A percentile compares a stretch with the other conserved stretches of the same genome.
Conservation (phyloP, 768 basidiomycete genomes). For the Boletus barrowsii region DNA sequence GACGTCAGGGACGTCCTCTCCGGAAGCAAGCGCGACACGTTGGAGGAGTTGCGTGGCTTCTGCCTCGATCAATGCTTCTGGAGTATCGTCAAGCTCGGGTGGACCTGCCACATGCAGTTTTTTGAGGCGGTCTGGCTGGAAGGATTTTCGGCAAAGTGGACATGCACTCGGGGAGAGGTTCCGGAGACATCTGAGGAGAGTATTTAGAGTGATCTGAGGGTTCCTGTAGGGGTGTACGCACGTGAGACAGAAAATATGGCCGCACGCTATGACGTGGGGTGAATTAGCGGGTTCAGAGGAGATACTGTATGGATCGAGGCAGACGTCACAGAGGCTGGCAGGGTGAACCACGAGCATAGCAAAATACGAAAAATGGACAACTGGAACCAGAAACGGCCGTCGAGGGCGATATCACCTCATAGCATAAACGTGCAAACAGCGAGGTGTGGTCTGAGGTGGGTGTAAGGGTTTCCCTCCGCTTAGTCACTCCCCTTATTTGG, state of each 20-base stretch:
- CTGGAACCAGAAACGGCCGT: conserved; percentile 26
- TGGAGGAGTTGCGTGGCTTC: conserved; percentile 36
- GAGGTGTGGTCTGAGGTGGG: conserved; percentile 9
- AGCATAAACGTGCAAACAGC: conserved; percentile 32
- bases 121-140: conserved; percentile 55
- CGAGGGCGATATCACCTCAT: conserved; percentile 32
- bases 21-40: conserved; percentile 35
- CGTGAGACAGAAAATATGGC: conserved; percentile 72
- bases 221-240: conserved; percentile 36
- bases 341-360: conserved; percentile 64
- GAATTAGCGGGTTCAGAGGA: conserved; percentile 48
- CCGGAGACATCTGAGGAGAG: conserved; percentile 50
- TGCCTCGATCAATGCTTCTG: conserved; percentile 41
- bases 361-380: conserved; percentile 23
- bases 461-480: conserved; percentile 24
- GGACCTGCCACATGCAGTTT: conserved; percentile 62
- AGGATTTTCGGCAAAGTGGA: conserved; percentile 65
- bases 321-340: conserved; percentile 73
- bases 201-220: conserved; percentile 11
- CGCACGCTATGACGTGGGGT: conserved; percentile 73
- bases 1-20: conserved; percentile 29
- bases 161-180: conserved; percentile 51
- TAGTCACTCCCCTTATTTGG: conserved; percentile 24
- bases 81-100: conserved; percentile 34
- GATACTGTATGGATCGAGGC: conserved; percentile 56